Percentiles rank a stretch among this genome's conserved stretches.
Evolutionary conservation across 192 early-diverging fungal species (phyloP).

Genomic region (Coemansia sp.): DNA sequence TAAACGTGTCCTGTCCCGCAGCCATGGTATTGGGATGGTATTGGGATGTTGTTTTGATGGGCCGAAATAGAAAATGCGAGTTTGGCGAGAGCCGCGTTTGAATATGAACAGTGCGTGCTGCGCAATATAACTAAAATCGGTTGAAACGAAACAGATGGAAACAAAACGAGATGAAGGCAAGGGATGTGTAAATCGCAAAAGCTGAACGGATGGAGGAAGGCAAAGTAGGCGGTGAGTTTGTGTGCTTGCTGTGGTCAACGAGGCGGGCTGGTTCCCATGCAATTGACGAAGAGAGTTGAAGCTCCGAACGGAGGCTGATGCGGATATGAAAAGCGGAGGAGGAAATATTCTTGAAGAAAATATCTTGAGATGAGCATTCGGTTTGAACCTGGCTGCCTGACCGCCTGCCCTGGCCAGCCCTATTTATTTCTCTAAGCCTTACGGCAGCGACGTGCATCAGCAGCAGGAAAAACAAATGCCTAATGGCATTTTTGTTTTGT

Average conservation of each 20-base stretch:
- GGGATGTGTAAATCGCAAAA: neutral
- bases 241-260: too few relatives aligned
- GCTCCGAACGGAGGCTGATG: neutral
- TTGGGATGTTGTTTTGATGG: too few relatives aligned
- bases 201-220: neutral
- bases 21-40: neutral
- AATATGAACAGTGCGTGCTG: neutral
- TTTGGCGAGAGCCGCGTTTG: neutral
- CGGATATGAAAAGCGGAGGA: conserved; percentile 7
- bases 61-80: neutral
- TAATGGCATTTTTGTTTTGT: conserved; percentile 1
- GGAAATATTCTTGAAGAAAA: neutral
- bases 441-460: conserved; percentile 11
- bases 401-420: neutral
- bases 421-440: conserved; percentile 15
- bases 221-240: too few relatives aligned
- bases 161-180: neutral
- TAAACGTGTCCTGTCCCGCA: neutral
- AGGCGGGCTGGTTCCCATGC: neutral
- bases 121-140: conserved; percentile 1
- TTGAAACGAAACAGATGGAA: neutral
- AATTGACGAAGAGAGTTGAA: conserved; percentile 1
- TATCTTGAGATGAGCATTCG: neutral
- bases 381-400: neutral
- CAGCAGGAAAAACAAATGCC: neutral